These are phyloP conservation scores for Boletales sp. DNA, from an alignment of 768 basidiomycete species.

Conservation along the genomic window DNA sequence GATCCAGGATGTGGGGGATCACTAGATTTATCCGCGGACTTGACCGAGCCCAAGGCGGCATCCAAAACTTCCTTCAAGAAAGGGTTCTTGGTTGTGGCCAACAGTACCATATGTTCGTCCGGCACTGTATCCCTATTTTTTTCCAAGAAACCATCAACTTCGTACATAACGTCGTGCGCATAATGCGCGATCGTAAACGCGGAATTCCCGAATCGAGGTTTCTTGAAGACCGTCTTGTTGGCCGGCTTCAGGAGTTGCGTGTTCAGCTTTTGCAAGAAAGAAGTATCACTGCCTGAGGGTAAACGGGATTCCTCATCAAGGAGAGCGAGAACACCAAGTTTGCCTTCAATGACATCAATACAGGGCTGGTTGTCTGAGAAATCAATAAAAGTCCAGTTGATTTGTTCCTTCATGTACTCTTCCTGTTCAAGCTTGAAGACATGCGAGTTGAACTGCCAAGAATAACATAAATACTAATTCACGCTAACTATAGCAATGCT, in stretches of 20 bases:
- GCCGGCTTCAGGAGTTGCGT: slow-evolving; percentile 80
- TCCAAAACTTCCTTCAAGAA: slow-evolving; percentile 96
- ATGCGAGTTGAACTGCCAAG: slow-evolving; percentile 89
- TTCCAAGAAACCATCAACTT: slow-evolving; percentile 96
- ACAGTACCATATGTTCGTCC: slow-evolving; percentile 91
- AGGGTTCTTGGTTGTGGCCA: slow-evolving; percentile 82
- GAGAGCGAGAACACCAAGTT: slow-evolving; percentile 89
- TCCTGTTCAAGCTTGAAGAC: slow-evolving; percentile 99
- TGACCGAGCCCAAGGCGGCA: slow-evolving; percentile 75
- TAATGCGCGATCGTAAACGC: slow-evolving; percentile 99
- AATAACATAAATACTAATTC: slow-evolving; percentile 10
- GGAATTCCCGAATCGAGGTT: slow-evolving; percentile 96
- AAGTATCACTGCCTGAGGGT: slow-evolving; percentile 87
- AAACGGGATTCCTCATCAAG: slow-evolving; percentile 98
- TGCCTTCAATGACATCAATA: slow-evolving; percentile 98
- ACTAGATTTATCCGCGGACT: slow-evolving; percentile 46
- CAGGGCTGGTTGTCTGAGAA: slow-evolving; percentile 99
- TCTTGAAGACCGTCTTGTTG: slow-evolving; percentile 90
- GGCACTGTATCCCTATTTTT: slow-evolving; percentile 99
- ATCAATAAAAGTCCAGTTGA: slow-evolving; percentile 99
- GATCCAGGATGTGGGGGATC: slow-evolving; percentile 62
- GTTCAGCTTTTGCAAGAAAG: slow-evolving; percentile 91
- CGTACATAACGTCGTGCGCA: slow-evolving; percentile 97
- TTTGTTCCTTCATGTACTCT: slow-evolving; percentile 97
- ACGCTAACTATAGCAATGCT: slow-evolving; percentile 9